Conservation (phyloP, 2,329 filamentous ascomycete species). For the Talaromyces rugulosus region DNA sequence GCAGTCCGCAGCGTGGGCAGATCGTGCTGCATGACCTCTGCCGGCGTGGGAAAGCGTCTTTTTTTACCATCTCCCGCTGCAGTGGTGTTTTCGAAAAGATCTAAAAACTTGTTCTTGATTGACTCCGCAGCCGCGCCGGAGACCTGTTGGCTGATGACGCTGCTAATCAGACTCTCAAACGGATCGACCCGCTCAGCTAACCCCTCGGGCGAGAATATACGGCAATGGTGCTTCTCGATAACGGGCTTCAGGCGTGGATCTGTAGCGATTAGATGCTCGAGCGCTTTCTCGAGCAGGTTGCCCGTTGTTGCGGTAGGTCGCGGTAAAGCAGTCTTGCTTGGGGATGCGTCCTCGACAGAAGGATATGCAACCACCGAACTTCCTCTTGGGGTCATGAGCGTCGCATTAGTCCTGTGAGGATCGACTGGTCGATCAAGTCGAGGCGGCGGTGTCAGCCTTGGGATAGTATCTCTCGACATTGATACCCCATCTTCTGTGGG, state of each 20-base stretch:
- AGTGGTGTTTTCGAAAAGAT: slow-evolving; percentile 54
- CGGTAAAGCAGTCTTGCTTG: slow-evolving; percentile 36
- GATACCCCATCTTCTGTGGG: neutral
- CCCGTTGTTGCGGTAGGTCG: slow-evolving; percentile 58
- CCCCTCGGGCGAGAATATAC: slow-evolving; percentile 74
- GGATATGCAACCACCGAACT: slow-evolving; percentile 48
- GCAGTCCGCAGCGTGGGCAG: slow-evolving; percentile 72
- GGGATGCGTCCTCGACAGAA: slow-evolving; percentile 33
- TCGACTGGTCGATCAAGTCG: slow-evolving; percentile 43
- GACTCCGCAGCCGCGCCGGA: slow-evolving; percentile 85
- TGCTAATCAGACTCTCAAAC: slow-evolving; percentile 74
- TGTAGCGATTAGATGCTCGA: slow-evolving; percentile 66
- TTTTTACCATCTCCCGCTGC: neutral
- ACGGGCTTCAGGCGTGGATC: slow-evolving; percentile 69
- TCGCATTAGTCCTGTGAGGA: slow-evolving; percentile 45
- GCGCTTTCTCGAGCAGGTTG: slow-evolving; percentile 70
- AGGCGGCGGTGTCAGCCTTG: slow-evolving; percentile 40
- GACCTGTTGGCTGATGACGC: slow-evolving; percentile 95
- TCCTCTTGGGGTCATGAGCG: slow-evolving; percentile 45
- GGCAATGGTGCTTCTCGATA: slow-evolving; percentile 71
- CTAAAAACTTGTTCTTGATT: slow-evolving; percentile 81
- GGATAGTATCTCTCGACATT: slow-evolving; percentile 22
- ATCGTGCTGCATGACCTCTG: slow-evolving; percentile 61
- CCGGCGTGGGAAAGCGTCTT: slow-evolving; percentile 66
- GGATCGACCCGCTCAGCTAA: slow-evolving; percentile 84